These are phyloP conservation scores for Solidago caesia DNA, from an alignment of 129 eudicot species.

Conservation along the genomic window DNA sequence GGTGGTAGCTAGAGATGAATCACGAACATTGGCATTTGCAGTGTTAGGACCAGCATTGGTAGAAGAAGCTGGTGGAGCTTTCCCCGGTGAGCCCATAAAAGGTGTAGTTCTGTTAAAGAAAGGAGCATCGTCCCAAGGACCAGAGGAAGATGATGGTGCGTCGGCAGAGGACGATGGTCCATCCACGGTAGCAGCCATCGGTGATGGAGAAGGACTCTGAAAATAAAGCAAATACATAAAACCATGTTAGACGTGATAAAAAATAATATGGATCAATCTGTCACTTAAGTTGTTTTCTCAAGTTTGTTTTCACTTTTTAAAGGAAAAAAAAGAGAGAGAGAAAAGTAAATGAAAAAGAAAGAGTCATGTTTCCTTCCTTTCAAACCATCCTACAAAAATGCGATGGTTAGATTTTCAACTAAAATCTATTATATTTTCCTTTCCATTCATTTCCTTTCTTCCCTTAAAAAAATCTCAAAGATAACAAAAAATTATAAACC, in stretches of 20 bases:
- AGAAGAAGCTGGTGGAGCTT: conserved; percentile 33
- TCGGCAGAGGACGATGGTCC: conserved; percentile 19
- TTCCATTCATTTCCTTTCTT: no score
- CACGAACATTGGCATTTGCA: conserved; percentile 28
- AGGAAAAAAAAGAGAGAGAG: no score
- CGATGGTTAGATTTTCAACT: no score
- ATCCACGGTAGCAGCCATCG: not conserved
- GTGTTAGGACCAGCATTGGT: conserved; percentile 1
- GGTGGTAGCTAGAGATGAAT: conserved; percentile 21
- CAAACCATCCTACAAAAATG: no score
- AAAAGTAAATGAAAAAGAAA: no score
- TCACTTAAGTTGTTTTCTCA: not conserved
- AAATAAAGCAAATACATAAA: not conserved
- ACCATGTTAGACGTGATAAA: not conserved
- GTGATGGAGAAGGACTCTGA: conserved; percentile 40
- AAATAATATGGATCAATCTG: not conserved
- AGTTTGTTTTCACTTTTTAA: no score
- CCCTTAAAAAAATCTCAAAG: no score
- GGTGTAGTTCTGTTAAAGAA: conserved; percentile 28
- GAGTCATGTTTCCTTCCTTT: no score
- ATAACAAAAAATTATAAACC: no score
- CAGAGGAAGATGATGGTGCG: conserved; percentile 27
- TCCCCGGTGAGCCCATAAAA: conserved; percentile 21
- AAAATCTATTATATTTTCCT: no score
- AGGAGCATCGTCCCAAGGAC: conserved; percentile 29